A percentile compares a stretch with the other conserved stretches of the same genome.
Conservation (phyloP, 805 yeast species). For the Clavispora vitiphila region DNA sequence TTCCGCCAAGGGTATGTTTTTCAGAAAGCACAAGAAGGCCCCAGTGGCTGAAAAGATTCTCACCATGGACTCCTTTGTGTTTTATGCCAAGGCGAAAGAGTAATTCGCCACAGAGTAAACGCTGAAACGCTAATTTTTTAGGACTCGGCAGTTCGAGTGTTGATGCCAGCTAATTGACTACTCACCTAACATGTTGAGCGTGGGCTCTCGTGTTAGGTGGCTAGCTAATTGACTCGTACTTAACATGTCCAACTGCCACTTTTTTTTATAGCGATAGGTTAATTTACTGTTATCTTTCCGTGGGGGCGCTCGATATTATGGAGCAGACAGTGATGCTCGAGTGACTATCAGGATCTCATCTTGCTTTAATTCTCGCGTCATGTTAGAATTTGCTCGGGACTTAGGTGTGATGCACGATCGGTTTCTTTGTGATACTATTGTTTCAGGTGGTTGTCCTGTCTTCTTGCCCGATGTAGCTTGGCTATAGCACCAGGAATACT, state of each 20-base stretch:
- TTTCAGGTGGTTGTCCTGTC: no score
- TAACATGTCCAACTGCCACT: slow-evolving; percentile 4
- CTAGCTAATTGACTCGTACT: slow-evolving; percentile 10
- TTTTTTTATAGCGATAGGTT: background rate
- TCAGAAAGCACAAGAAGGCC: slow-evolving; percentile 1
- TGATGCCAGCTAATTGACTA: slow-evolving; percentile 11
- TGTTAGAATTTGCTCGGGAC: no score
- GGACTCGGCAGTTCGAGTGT: slow-evolving; percentile 4
- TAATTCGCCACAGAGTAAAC: background rate
- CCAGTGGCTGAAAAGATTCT: slow-evolving; percentile 7
- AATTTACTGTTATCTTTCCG: no score
- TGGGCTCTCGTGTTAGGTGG: slow-evolving; percentile 6
- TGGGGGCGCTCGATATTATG: no score
- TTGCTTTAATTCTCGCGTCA: no score
- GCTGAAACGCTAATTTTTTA: no score
- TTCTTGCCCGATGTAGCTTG: no score
- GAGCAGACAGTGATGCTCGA: no score
- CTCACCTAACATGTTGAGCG: slow-evolving; percentile 5
- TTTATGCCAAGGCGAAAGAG: slow-evolving; percentile 5
- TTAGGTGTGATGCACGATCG: no score
- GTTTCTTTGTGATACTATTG: no score
- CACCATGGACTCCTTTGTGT: slow-evolving; percentile 16
- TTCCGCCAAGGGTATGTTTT: background rate
- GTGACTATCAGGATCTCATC: no score
- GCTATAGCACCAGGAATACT: no score